Base-by-base conservation (phyloP, 2,329 filamentous ascomycete species). In the Camptophora hylomeconis region DNA sequence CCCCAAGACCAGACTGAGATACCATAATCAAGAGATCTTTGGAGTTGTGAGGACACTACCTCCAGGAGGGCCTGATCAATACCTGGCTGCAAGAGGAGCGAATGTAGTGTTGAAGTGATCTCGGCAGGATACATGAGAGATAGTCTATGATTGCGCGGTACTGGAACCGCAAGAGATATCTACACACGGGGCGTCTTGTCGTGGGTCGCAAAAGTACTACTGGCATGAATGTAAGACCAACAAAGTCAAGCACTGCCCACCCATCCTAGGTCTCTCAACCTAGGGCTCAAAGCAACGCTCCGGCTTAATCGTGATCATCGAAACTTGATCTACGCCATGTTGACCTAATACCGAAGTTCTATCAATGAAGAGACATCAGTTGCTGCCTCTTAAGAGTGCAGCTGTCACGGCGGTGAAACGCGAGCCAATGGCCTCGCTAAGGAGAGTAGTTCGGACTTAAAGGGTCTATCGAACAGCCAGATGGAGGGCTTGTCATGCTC, bases 161-260 rank as follows among this genome's bases (percentile, higher is more conserved):
- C n/a, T n/a, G n/a, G n/a, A n/a, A 8, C 8, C 8, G 8, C 23
- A 8, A 25, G 8, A 25, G 13, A 14, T 8, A 20, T 20, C 19
- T n/a, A 8, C 19, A 20, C 8, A 20, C 8, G 19, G 8, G n/a
- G 19, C 19, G n/a, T n/a, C n/a, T 20, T 8, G 8, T 8, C 8
- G n/a, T 20, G 8, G 19, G n/a, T 20, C n/a, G 8, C 8, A 20
- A 20, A n/a, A 20, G 8, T 20, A n/a, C 8, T 20, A 8, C 8
- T 12, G 9, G 10, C 7, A 27, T 8, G 25, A 15, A 69, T 87
- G 80, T 89, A 59, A 65, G 80, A 77, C 70, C 80, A 75, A 72
- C 80, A 80, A 82, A 93, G 82, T 92, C 86, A 93, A 92, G 72
- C 82, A 64, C 69, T 75, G 72, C 77, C 82, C 80, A 93, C 74